phyloP scores from a whole-genome alignment of 805 yeast species.

The Hagleromyces aurorensis region DNA sequence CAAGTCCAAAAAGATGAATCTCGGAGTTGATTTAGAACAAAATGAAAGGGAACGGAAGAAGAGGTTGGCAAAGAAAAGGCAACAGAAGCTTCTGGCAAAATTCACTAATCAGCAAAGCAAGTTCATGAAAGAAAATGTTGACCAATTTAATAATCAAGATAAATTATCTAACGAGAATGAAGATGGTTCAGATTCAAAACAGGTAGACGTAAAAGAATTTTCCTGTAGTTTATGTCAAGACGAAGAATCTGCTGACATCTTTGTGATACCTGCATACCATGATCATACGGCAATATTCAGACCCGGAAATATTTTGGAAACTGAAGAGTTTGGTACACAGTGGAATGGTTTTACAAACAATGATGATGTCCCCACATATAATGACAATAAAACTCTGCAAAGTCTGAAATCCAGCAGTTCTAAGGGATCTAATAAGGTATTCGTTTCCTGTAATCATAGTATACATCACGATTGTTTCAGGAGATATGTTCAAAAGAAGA shows the following conservation, averaged over 20 bases:
- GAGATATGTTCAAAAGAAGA: constrained; percentile 57
- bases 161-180: constrained; percentile 27
- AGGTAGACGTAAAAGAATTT: constrained; percentile 21
- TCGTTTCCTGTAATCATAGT: constrained; percentile 89
- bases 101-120: constrained; percentile 66
- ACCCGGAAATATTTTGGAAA: constrained; percentile 28
- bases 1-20: constrained; percentile 39
- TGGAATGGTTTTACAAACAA: constrained; percentile 27
- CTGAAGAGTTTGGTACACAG: constrained; percentile 22
- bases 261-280: constrained; percentile 52
- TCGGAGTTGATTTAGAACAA: constrained; percentile 36
- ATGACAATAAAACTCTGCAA: constrained; percentile 14
- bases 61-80: constrained; percentile 53
- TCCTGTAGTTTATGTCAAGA: constrained; percentile 58
- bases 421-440: constrained; percentile 29
- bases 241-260: constrained; percentile 39
- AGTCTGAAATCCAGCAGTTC: constrained; percentile 14
- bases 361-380: constrained; percentile 17
- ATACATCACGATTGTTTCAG: constrained; percentile 78
- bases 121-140: constrained; percentile 52
- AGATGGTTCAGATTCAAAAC: constrained; percentile 35
- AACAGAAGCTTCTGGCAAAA: constrained; percentile 51
- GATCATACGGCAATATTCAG: constrained; percentile 43
- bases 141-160: constrained; percentile 22
- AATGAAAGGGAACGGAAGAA: constrained; percentile 48